Base-by-base conservation (phyloP, 2,329 filamentous ascomycete species). In the Ophiostoma novo-ulmi region DNA sequence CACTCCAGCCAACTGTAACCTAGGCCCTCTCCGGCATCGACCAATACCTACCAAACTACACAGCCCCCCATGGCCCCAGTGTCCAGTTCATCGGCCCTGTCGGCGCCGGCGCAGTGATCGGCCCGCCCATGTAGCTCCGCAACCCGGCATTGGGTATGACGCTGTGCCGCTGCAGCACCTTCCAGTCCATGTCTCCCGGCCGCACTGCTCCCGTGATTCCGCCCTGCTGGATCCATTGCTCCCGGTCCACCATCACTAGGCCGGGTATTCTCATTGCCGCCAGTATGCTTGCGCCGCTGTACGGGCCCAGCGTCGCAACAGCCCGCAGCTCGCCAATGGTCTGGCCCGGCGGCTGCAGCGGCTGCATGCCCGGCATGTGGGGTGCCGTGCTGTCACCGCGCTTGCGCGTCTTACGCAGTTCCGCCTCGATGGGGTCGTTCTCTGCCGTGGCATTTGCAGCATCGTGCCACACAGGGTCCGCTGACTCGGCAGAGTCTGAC, bases 251-350 rank as follows among this genome's bases (percentile, higher is more conserved):
- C 39, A 89, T 86, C 1, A 89, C 89, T 69, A 92, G 84, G 1
- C 90, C 88, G 48, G 87, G 86, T 4, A 92, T 83, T 71, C 89
- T 89, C 71, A 93, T 81, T 74, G 89, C 87, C 2, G 89, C 86
- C 22, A 91, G 80, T 70, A 94, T 77, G 77, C 90, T 93, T 3
- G 88, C 91, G 13, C 91, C 91, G 26, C 86, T 85, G 91, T 91
- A 94, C 1, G 91, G 82, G 0, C 91, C 91, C 1, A 94, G 79
- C 0, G 89, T 88, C 73, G 91, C 88, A 1, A 93, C 80, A 2
- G 85, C 89, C 36, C 91, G 84, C 55, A 93, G 80, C 38, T 83
- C 55, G 87, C 85, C 1, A 87, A 76, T 5, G 77, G 72, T 5
- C 77, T 70, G 70, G 65, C 68, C 65, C 38, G n/a, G 20, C 74